phyloP scores from a whole-genome alignment of 345 rosid species.

The Moricandia moricandioides region DNA sequence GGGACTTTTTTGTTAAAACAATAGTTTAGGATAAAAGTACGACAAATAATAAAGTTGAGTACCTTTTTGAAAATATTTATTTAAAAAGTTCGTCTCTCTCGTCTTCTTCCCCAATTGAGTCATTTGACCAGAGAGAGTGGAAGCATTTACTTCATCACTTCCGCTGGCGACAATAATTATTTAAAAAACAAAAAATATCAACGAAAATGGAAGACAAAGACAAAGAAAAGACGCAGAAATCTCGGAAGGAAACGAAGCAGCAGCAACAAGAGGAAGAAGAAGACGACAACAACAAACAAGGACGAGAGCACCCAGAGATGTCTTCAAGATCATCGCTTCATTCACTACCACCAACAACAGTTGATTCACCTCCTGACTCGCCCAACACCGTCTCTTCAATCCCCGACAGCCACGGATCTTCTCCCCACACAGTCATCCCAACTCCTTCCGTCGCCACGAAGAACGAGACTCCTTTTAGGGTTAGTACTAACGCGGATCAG shows the following conservation, averaged over 20 bases:
- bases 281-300: not conserved
- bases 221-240: conserved; percentile 15
- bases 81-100: conserved; percentile 6
- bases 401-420: conserved; percentile 46
- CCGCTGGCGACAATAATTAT: not conserved
- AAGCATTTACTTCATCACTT: conserved; percentile 4
- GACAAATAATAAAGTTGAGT: not conserved
- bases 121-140: conserved; percentile 17
- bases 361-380: conserved; percentile 42
- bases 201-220: conserved; percentile 26
- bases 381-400: conserved; percentile 38
- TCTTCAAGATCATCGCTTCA: conserved; percentile 36
- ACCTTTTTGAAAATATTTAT: not conserved
- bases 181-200: not conserved
- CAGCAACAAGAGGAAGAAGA: conserved; percentile 12
- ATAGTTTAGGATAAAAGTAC: not conserved
- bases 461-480: conserved; percentile 33
- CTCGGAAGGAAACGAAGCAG: not conserved
- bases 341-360: conserved; percentile 31
- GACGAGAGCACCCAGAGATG: conserved; percentile 9
- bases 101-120: conserved; percentile 27
- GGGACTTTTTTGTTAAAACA: not conserved
- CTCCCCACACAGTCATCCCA: conserved; percentile 34
- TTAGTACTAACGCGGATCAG: conserved; percentile 21
- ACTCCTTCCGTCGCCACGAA: conserved; percentile 31